phyloP scores from a whole-genome alignment of 257 asterid genomes.

The Nicotiana noctiflora region DNA sequence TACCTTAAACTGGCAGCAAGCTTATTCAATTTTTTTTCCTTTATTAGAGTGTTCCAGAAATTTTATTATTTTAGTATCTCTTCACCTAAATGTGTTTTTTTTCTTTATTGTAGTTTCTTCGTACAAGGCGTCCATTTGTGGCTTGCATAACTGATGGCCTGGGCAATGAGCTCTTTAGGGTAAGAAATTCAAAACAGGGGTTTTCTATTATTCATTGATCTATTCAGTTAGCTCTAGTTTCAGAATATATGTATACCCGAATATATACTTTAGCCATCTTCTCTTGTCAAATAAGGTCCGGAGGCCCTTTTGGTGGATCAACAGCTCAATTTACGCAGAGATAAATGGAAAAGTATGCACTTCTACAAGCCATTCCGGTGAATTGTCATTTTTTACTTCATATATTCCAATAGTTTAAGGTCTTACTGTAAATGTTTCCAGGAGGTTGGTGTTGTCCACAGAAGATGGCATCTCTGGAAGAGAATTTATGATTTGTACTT shows the following conservation, averaged over 20 bases:
- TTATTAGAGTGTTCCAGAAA: not conserved
- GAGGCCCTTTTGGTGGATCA: conserved; percentile 99
- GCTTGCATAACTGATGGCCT: conserved; percentile 69
- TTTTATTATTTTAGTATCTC: not conserved
- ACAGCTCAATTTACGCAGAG: conserved; percentile 90
- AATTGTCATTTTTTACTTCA: not conserved
- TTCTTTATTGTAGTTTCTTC: conserved; percentile 61
- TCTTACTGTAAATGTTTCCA: conserved; percentile 15
- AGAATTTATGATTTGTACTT: conserved; percentile 86
- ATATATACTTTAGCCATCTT: not conserved
- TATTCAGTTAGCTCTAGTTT: not conserved
- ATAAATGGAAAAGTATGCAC: conserved; percentile 72
- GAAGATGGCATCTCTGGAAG: conserved; percentile 99
- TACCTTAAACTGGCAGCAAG: not conserved
- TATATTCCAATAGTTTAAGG: not conserved
- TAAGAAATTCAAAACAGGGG: conserved; percentile 22
- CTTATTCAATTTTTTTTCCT: not conserved
- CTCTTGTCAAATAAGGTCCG: conserved; percentile 48
- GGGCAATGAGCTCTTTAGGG: conserved; percentile 82
- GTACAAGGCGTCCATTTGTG: conserved; percentile 80
- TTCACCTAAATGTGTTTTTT: not conserved
- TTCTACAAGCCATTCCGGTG: not conserved
- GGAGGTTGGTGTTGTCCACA: conserved; percentile 97
- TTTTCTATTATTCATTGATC: not conserved
- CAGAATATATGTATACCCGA: not conserved